Evolutionary conservation across 2,329 filamentous ascomycete genomes (phyloP), one percentile per base, ranked within the genome.

Genomic region (Geoglossum cookeanum): DNA sequence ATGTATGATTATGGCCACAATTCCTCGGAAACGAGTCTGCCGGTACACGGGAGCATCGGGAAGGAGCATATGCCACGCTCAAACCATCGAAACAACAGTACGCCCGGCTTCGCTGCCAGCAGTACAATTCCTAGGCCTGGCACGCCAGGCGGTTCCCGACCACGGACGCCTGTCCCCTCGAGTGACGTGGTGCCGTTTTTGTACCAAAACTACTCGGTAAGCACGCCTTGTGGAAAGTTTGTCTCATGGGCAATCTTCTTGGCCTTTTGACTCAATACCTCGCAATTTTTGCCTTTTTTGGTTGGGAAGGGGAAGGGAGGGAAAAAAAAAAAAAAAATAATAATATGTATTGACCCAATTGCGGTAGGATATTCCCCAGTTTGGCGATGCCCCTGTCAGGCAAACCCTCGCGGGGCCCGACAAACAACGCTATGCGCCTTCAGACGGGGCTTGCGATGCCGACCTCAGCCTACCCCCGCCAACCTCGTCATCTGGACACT

Each of bases 151-250:
- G 81, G 80, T 35, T 89, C 85, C 32, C 78, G 87, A 62, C 87
- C 90, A 53, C 79, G 85, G 63, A 94, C 87, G n/a, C 89, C 90
- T 11, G 76, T 89, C 55, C 87, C 87, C 47, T 87, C 87, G 11
- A 92, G 87, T 65, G 91, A 97, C 70, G 89, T 98, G 58, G 92
- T 94, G 44, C 92, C 92, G n/a, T 98, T 95, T 77, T 78, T 94
- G 60, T 97, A 92, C 67, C 92, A 97, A 70, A 87, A 92, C 67
- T 78, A 78, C 62, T 80, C 87, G 73, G 84, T 87, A 69, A 74
- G 81, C 77, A 51, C 22, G 17, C 30, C 22, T 22, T 17, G 30
- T 61, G 61, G 15, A 13, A 44, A 55, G 44, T 55, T 48, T 48
- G 54, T 32, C 22, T 44, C 22, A 2, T 45, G 54, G 15, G 15